Evolutionary conservation across 2,329 filamentous ascomycete genomes (phyloP).

Genomic region (Anthostomella pinea): DNA sequence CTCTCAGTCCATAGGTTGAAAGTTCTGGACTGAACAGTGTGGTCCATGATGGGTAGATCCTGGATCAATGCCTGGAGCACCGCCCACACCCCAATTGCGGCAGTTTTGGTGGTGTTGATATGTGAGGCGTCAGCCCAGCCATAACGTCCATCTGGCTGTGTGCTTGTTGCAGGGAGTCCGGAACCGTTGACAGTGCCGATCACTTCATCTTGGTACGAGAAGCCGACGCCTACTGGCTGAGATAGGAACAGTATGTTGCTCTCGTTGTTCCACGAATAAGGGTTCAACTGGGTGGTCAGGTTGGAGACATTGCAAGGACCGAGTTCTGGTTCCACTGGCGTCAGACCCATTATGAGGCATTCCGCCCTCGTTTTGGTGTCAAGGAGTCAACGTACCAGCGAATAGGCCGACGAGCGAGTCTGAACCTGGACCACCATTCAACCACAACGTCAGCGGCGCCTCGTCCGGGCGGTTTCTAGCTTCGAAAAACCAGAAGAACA

Average conservation of each 20-base stretch:
- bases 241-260: slow-evolving; percentile 71
- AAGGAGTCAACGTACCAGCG: slow-evolving; percentile 21
- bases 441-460: slow-evolving; percentile 59
- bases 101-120: slow-evolving; percentile 34
- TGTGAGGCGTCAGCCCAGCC: too few species aligned
- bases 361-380: too few species aligned
- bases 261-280: slow-evolving; percentile 61
- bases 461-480: slow-evolving; percentile 48
- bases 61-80: slow-evolving; percentile 41
- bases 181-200: slow-evolving; percentile 16
- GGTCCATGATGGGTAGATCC: slow-evolving; percentile 34
- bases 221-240: slow-evolving; percentile 47
- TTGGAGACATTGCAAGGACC: background rate
- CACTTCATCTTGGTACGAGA: slow-evolving; percentile 27
- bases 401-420: slow-evolving; percentile 54
- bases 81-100: slow-evolving; percentile 41
- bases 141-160: too few species aligned
- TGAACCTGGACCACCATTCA: slow-evolving; percentile 60
- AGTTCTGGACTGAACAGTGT: too few species aligned
- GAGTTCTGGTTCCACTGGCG: too few species aligned
- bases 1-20: slow-evolving; percentile 30
- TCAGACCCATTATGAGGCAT: too few species aligned
- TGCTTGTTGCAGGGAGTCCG: slow-evolving; percentile 2
- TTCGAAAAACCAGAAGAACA: slow-evolving; percentile 42
- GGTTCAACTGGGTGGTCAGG: slow-evolving; percentile 47